Percentiles rank a stretch among this genome's conserved stretches.
Evolutionary conservation across 495 filamentous ascomycete species (phyloP).

Genomic region (Neurospora africana): DNA sequence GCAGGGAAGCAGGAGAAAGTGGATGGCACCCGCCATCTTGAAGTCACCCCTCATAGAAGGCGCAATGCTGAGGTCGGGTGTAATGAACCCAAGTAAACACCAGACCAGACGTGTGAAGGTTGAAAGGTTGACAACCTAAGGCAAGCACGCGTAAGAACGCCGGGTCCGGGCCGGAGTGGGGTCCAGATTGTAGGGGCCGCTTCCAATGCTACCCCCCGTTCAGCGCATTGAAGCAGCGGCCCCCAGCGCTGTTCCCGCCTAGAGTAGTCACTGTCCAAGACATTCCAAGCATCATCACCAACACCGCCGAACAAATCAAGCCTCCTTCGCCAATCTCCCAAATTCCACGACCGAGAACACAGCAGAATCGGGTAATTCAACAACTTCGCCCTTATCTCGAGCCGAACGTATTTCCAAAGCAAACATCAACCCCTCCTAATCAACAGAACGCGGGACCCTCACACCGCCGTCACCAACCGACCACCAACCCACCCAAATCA

Average conservation of each 20-base stretch:
- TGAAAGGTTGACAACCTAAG: not conserved
- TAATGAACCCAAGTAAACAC: not conserved
- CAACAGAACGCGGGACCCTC: not conserved
- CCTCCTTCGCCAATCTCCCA: not conserved
- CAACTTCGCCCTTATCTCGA: not conserved
- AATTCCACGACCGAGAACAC: not conserved
- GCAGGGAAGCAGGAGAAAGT: not conserved
- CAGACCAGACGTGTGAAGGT: not conserved
- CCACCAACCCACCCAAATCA: conserved; percentile 1
- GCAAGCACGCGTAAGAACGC: not conserved
- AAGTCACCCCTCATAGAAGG: not conserved
- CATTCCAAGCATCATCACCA: not conserved
- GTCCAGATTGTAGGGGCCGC: not conserved
- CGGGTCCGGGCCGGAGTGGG: not conserved
- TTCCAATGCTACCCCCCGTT: not conserved
- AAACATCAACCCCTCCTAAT: not conserved
- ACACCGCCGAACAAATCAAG: not conserved
- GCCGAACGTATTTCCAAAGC: not conserved
- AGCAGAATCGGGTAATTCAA: not conserved
- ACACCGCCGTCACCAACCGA: not conserved
- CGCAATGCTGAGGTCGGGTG: not conserved
- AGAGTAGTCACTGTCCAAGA: not conserved
- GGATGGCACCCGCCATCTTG: not conserved
- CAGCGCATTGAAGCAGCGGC: not conserved
- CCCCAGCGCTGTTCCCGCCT: not conserved